These are phyloP conservation scores for Sugiyamaella pinicola DNA, from an alignment of 1,139 yeast species.

Conservation along the genomic window DNA sequence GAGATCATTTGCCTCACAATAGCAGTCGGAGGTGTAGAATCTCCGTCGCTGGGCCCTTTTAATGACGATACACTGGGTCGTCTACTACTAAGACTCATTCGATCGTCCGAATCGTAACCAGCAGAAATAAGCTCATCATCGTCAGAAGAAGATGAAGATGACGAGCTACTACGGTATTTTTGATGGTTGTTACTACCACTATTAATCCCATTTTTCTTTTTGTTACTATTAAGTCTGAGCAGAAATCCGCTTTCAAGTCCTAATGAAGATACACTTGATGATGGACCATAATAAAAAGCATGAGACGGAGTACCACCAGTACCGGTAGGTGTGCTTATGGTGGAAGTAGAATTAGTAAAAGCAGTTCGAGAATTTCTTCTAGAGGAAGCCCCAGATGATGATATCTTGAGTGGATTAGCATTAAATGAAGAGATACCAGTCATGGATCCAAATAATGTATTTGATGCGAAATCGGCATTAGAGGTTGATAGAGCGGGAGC, in stretches of 20 bases:
- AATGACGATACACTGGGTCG: slow-evolving; percentile 25
- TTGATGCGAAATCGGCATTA: neutral
- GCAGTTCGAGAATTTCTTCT: slow-evolving; percentile 15
- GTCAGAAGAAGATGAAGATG: slow-evolving; percentile 29
- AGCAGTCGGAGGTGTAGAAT: slow-evolving; percentile 16
- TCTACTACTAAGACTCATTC: slow-evolving; percentile 34
- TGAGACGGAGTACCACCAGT: slow-evolving; percentile 20
- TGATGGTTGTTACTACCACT: neutral
- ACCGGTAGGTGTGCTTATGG: neutral
- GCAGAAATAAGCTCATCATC: slow-evolving; percentile 26
- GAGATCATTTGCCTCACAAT: slow-evolving; percentile 28
- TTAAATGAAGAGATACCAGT: neutral
- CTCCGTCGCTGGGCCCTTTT: neutral
- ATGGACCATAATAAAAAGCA: slow-evolving; percentile 31
- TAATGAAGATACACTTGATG: slow-evolving; percentile 35
- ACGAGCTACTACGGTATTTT: slow-evolving; percentile 2
- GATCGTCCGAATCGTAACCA: slow-evolving; percentile 37
- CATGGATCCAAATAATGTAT: slow-evolving; percentile 2
- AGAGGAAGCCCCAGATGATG: slow-evolving; percentile 16
- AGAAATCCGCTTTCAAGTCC: slow-evolving; percentile 31
- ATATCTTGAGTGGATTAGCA: neutral
- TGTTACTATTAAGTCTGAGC: slow-evolving; percentile 11
- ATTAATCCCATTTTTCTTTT: slow-evolving; percentile 1
- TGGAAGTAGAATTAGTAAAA: slow-evolving; percentile 3
- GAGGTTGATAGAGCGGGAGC: slow-evolving; percentile 15